Evolutionary conservation across 2,329 filamentous ascomycete species (phyloP).

Genomic region (Botryosphaeria dothidea): DNA sequence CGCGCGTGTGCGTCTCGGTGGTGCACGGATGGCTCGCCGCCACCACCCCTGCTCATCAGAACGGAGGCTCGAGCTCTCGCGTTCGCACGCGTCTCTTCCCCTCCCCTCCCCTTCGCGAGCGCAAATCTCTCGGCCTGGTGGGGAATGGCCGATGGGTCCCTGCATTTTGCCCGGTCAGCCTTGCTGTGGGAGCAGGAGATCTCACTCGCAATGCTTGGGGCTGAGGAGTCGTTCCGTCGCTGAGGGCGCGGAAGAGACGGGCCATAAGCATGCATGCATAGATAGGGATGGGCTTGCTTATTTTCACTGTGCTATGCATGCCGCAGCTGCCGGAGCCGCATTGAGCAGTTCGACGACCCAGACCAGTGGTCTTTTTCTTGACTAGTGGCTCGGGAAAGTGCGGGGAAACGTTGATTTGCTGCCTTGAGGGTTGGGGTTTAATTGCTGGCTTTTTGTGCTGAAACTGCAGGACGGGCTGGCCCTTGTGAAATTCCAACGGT

Average conservation of each 20-base stretch:
- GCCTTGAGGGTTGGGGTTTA: constrained; percentile 12
- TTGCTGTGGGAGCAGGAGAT: not conserved
- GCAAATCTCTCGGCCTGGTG: not conserved
- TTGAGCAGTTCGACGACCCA: too few species aligned
- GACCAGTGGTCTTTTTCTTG: not conserved
- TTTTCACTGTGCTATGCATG: not conserved
- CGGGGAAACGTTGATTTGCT: not conserved
- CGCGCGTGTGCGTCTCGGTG: not conserved
- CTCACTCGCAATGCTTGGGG: not conserved
- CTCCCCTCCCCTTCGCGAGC: not conserved
- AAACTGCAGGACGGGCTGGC: not conserved
- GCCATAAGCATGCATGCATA: not conserved
- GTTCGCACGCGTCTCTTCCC: not conserved
- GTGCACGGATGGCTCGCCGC: not conserved
- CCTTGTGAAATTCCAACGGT: not conserved
- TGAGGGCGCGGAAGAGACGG: not conserved
- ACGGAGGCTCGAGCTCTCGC: not conserved
- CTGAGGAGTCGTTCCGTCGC: not conserved
- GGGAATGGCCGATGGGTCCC: not conserved
- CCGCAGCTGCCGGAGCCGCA: not conserved
- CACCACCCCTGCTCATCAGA: not conserved
- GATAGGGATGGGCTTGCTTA: not conserved
- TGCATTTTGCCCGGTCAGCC: not conserved
- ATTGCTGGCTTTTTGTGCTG: not conserved
- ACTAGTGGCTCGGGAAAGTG: not conserved